Percentiles rank a stretch among this genome's conserved stretches.
These are phyloP conservation scores for Pythium volutum DNA, from an alignment of 352 stramenopile genomes.

Conservation along the genomic window DNA sequence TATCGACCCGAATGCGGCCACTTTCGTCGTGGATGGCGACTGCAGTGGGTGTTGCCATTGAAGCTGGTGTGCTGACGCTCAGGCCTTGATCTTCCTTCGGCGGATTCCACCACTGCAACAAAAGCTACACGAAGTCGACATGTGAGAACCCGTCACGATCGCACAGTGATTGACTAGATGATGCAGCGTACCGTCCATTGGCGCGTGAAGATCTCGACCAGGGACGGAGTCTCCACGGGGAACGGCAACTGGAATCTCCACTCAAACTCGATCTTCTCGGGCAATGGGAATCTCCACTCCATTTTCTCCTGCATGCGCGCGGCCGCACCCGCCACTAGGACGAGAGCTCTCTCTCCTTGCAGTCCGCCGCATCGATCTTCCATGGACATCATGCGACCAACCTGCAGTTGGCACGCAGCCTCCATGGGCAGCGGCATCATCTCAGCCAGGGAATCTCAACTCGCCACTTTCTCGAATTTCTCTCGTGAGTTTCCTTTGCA, in stretches of 20 bases:
- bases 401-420: too few relatives aligned
- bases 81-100: not conserved
- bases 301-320: too few relatives aligned
- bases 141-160: not conserved
- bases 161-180: not conserved
- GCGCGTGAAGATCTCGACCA: not conserved
- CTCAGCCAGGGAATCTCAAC: too few relatives aligned
- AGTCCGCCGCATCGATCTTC: too few relatives aligned
- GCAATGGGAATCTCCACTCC: constrained; percentile 1
- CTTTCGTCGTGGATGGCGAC: constrained; percentile 42
- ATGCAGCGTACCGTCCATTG: constrained; percentile 5
- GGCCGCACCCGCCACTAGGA: too few relatives aligned
- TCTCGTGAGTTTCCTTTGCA: not conserved
- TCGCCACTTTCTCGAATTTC: too few relatives aligned
- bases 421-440: too few relatives aligned
- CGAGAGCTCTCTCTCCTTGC: too few relatives aligned
- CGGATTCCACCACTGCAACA: not conserved
- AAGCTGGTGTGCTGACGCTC: not conserved
- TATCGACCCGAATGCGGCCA: constrained; percentile 50
- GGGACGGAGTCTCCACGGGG: not conserved
- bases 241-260: constrained; percentile 2
- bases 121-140: not conserved
- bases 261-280: not conserved
- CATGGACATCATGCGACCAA: too few relatives aligned
- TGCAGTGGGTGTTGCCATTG: constrained; percentile 20